Evolutionary conservation across 2,329 filamentous ascomycete genomes (phyloP).

Genomic region (Sarocladiaceae sp.): DNA sequence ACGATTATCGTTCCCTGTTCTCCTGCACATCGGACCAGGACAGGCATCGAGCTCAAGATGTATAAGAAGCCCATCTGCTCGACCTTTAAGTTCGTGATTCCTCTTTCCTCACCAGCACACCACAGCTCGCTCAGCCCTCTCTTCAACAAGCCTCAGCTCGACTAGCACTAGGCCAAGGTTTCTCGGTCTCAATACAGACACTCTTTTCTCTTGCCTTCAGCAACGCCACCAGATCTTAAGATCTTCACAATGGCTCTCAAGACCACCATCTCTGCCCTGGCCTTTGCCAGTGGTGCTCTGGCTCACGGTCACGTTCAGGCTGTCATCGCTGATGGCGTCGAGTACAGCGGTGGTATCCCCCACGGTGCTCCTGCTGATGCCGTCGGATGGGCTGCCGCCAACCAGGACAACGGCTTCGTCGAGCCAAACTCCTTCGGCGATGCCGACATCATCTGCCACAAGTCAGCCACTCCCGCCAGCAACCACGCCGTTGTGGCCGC

Average conservation of each 20-base stretch:
- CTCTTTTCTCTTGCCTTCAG: background rate
- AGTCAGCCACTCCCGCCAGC: constrained; percentile 31
- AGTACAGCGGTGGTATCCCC: constrained; percentile 25
- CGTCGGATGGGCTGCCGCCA: constrained; percentile 27
- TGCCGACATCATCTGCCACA: constrained; percentile 43
- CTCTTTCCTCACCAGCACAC: constrained; percentile 3
- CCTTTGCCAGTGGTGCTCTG: constrained; percentile 19
- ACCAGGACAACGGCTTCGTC: constrained; percentile 39
- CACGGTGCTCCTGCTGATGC: constrained; percentile 21
- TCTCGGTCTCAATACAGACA: background rate
- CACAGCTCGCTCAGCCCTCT: background rate
- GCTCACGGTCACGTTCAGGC: constrained; percentile 23
- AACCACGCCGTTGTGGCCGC: constrained; percentile 44
- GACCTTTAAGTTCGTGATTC: background rate
- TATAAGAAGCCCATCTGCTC: background rate
- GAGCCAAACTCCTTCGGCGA: constrained; percentile 31
- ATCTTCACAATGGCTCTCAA: constrained; percentile 12
- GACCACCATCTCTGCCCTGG: constrained; percentile 15
- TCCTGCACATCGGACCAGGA: background rate
- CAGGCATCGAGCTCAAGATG: background rate
- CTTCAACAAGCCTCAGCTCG: background rate
- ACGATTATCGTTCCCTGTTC: background rate
- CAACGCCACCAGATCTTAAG: background rate
- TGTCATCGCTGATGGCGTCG: constrained; percentile 19
- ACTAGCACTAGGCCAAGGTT: background rate